Percentiles rank a stretch among this genome's conserved stretches.
Evolutionary conservation across 176 grass and related monocot species (phyloP).

Genomic region (Aegilops tauschii): DNA sequence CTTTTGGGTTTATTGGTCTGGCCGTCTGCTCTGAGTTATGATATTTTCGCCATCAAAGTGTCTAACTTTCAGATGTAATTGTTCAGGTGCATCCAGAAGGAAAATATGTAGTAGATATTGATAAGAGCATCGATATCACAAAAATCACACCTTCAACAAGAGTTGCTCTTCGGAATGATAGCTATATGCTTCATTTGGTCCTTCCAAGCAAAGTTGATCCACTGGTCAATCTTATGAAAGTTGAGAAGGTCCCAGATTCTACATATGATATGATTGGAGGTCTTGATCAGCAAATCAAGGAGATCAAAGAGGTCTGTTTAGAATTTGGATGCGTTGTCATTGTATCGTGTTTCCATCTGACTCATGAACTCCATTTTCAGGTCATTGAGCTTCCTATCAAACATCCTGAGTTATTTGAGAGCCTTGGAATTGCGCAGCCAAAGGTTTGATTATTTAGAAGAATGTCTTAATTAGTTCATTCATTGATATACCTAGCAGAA

Average conservation of each 20-base stretch:
- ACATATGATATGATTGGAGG: slow-evolving; percentile 99
- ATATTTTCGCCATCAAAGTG: neutral
- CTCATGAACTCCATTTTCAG: slow-evolving; percentile 43
- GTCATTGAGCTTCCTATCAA: slow-evolving; percentile 99
- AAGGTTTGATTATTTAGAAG: slow-evolving; percentile 52
- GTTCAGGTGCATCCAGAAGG: slow-evolving; percentile 98
- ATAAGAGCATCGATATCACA: slow-evolving; percentile 97
- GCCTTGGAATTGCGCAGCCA: slow-evolving; percentile 96
- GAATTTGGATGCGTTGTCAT: neutral
- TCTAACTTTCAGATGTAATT: slow-evolving; percentile 27
- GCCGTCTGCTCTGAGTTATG: neutral
- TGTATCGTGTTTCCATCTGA: neutral
- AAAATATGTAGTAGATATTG: slow-evolving; percentile 95
- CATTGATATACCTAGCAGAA: neutral
- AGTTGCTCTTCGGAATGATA: slow-evolving; percentile 98
- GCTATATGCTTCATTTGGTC: slow-evolving; percentile 92
- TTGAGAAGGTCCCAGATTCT: slow-evolving; percentile 99
- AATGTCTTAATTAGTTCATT: neutral
- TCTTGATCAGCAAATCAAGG: slow-evolving; percentile 98
- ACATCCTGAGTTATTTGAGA: slow-evolving; percentile 96
- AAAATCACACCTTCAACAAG: slow-evolving; percentile 96
- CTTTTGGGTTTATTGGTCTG: neutral
- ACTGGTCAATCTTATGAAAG: slow-evolving; percentile 98
- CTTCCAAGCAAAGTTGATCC: slow-evolving; percentile 98
- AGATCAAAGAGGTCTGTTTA: slow-evolving; percentile 91